These are phyloP conservation scores for Pythium apleroticum DNA, from an alignment of 352 stramenopile species.

Conservation along the genomic window DNA sequence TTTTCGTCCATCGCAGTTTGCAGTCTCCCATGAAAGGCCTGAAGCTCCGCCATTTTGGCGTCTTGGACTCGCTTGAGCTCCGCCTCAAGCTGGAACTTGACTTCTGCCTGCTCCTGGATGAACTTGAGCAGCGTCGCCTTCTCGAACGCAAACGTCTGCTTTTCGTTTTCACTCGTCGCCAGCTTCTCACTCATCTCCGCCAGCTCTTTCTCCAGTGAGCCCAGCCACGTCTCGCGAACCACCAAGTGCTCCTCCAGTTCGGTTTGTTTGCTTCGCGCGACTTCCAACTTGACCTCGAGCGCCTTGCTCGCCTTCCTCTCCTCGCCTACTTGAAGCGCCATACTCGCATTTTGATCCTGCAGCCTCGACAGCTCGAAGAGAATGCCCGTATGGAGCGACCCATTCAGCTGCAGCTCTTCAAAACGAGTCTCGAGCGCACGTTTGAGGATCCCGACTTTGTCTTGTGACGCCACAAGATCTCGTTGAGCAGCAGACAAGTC, in stretches of 20 bases:
- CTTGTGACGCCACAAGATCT: constrained; percentile 41
- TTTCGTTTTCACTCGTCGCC: constrained; percentile 36
- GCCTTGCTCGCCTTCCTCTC: constrained; percentile 45
- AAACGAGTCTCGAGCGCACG: constrained; percentile 70
- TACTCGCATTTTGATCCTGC: constrained; percentile 59
- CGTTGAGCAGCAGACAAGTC: constrained; percentile 25
- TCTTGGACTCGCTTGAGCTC: constrained; percentile 51
- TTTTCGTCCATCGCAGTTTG: constrained; percentile 47
- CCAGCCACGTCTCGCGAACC: constrained; percentile 50
- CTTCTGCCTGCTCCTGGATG: constrained; percentile 72
- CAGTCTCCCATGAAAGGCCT: constrained; percentile 36
- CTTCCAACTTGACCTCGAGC: constrained; percentile 35
- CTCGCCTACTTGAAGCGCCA: constrained; percentile 62
- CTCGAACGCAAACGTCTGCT: constrained; percentile 62
- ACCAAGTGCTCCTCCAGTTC: constrained; percentile 55
- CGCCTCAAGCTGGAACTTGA: constrained; percentile 63
- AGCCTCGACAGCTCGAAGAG: constrained; percentile 75
- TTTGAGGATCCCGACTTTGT: constrained; percentile 68
- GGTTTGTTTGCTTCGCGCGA: constrained; percentile 31
- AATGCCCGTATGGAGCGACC: constrained; percentile 69
- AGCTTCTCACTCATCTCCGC: constrained; percentile 46
- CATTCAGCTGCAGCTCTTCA: constrained; percentile 65
- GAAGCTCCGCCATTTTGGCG: constrained; percentile 33
- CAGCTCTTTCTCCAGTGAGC: constrained; percentile 58
- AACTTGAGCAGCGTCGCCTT: constrained; percentile 74